A percentile compares a stretch with the other conserved stretches of the same genome.
These are phyloP conservation scores for Mucor indicus DNA, from an alignment of 371 early-diverging fungal genomes.

Conservation along the genomic window DNA sequence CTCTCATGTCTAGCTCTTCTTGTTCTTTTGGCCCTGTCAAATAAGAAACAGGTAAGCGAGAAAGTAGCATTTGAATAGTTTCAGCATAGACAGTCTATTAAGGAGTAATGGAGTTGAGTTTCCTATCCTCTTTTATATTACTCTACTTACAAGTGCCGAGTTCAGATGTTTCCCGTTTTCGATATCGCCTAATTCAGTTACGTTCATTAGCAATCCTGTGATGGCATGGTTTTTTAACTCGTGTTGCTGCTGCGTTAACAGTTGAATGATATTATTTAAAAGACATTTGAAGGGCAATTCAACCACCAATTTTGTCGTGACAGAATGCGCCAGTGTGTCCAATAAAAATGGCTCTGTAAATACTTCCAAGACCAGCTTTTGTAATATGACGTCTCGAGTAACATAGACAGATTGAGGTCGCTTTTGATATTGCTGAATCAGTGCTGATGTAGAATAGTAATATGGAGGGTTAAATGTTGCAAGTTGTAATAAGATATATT, in stretches of 20 bases:
- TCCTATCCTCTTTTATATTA: background rate
- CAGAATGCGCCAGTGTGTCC: slow-evolving; percentile 1
- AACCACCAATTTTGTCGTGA: background rate
- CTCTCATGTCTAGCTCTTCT: background rate
- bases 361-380: background rate
- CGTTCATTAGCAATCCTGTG: slow-evolving; percentile 32
- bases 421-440: background rate
- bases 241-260: background rate
- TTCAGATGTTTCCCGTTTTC: slow-evolving; percentile 15
- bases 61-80: slow-evolving; percentile 19
- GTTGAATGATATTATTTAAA: slow-evolving; percentile 3
- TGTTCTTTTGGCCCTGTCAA: slow-evolving; percentile 10
- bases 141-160: slow-evolving; percentile 3
- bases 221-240: background rate
- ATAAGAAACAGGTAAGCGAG: slow-evolving; percentile 25
- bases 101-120: too few relatives aligned
- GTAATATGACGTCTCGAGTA: slow-evolving; percentile 2
- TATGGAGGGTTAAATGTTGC: slow-evolving; percentile 8
- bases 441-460: slow-evolving; percentile 6
- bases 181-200: slow-evolving; percentile 22
- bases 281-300: slow-evolving; percentile 10
- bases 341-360: slow-evolving; percentile 24
- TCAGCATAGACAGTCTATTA: slow-evolving; percentile 19
- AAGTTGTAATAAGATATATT: slow-evolving; percentile 3
- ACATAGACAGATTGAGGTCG: background rate